These are phyloP conservation scores for Kurtzmaniella quercitrusa DNA, from an alignment of 1,139 yeast genomes.

Conservation along the genomic window DNA sequence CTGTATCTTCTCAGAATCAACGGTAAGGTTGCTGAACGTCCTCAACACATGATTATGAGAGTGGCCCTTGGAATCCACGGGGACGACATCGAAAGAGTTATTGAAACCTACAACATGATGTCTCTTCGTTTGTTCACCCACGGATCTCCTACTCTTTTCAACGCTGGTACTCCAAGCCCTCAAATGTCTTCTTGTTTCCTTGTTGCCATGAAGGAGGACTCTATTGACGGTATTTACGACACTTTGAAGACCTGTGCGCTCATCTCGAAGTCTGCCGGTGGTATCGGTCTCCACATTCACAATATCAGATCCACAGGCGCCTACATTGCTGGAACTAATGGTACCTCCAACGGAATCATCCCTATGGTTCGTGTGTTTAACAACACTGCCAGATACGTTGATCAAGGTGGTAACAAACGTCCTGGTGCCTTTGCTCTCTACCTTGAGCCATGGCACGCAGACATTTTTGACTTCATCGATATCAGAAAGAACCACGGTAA, in stretches of 20 bases:
- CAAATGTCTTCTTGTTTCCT: conserved; percentile 89
- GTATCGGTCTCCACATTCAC: conserved; percentile 81
- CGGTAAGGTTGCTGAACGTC: conserved; percentile 82
- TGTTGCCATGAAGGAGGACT: conserved; percentile 84
- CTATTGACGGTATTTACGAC: conserved; percentile 86
- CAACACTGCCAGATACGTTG: conserved; percentile 89
- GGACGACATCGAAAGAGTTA: conserved; percentile 59
- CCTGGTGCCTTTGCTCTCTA: conserved; percentile 92
- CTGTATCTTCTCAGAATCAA: conserved; percentile 68
- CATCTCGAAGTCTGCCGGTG: conserved; percentile 88
- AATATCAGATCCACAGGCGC: conserved; percentile 84
- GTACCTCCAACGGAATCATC: conserved; percentile 81
- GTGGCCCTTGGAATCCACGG: conserved; percentile 89
- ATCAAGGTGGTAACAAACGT: conserved; percentile 92
- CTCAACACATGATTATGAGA: conserved; percentile 87
- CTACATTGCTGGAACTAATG: conserved; percentile 84
- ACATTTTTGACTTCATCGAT: conserved; percentile 77
- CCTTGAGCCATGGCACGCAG: conserved; percentile 91
- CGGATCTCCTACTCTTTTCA: conserved; percentile 86
- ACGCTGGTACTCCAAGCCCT: conserved; percentile 84
- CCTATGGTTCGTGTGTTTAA: conserved; percentile 90
- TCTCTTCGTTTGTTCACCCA: conserved; percentile 81
- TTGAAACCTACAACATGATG: conserved; percentile 83
- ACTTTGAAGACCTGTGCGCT: conserved; percentile 83
- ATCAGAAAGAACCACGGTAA: conserved; percentile 88